Evolutionary conservation across 768 basidiomycete genomes (phyloP).

Genomic region (Russula griseocarnosa): DNA sequence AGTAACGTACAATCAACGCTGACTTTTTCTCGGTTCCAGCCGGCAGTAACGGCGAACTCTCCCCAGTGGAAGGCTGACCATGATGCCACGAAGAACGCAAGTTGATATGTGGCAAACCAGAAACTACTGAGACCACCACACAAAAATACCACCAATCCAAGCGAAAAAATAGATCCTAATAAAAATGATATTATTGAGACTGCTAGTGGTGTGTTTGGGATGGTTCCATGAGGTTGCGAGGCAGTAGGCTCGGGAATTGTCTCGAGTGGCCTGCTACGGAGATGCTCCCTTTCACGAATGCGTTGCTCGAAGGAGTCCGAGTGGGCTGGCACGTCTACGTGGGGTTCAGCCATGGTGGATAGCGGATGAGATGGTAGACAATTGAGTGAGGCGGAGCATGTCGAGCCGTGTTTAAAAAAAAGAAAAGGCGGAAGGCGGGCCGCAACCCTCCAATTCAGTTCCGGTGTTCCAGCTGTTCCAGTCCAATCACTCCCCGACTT

Average conservation of each 20-base stretch:
- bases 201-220: constrained; percentile 88
- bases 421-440: background rate
- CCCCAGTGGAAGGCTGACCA: constrained; percentile 91
- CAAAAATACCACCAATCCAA: constrained; percentile 51
- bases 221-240: constrained; percentile 45
- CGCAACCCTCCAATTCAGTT: too few relatives aligned
- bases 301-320: constrained; percentile 42
- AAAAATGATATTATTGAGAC: constrained; percentile 75
- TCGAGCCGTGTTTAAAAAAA: background rate
- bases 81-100: constrained; percentile 78
- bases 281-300: constrained; percentile 41
- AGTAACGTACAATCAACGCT: constrained; percentile 81
- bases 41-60: constrained; percentile 93
- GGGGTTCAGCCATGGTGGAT: constrained; percentile 9
- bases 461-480: too few relatives aligned
- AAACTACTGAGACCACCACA: constrained; percentile 42
- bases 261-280: constrained; percentile 42
- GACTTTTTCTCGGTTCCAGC: constrained; percentile 91
- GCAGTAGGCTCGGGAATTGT: constrained; percentile 46
- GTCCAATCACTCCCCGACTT: background rate
- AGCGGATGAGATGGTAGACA: background rate
- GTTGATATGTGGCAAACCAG: constrained; percentile 69
- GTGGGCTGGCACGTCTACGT: constrained; percentile 1
- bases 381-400: background rate
- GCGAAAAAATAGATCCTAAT: constrained; percentile 68